Base-by-base conservation (phyloP, 345 rosid genomes). In the Eucalyptus cloeziana region DNA sequence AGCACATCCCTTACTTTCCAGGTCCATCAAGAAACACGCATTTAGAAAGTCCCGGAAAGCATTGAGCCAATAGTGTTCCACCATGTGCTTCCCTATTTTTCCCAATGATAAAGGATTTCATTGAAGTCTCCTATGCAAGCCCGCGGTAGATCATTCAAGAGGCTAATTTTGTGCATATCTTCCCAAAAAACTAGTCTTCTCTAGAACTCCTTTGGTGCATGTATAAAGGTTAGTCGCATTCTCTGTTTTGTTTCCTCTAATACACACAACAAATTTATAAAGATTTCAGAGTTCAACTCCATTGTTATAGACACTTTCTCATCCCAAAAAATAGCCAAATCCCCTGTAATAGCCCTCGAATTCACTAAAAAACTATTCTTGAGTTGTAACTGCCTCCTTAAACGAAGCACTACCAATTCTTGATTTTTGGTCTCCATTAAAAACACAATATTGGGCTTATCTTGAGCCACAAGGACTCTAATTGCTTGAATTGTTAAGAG, bases 301-400 rank as follows among this genome's bases (percentile, higher is more conserved):
- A 56, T 3, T 56, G 0, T 24, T 56, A 56, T 8, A 56, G 5
- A 56, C 9, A 56, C 13, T 56, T 56, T 56, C 62, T 22, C 12
- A 56, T 56, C 62, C 27, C 27, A 56, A 22, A 56, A 56, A 22
- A 56, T 56, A 56, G 60, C 27, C 5, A 0, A 8, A 56, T 5
- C 27, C 60, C 60, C 5, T 56, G 0, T 12, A 22, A 22, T 56
- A 56, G 12, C 60, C 60, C 27, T 56, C 0, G 0, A 3, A 56
- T 56, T 56, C 30, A 56, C 12, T 27, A 24, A 56, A 56, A 56
- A 56, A 56, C 27, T 56, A 24, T 56, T 56, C 62, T 21, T 21
- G 62, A 56, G 62, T 22, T 5, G 0, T 56, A 56, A 24, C 3
- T 9, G 5, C 27, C 27, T 56, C 62, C 12, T 56, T 56, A 56